Base-by-base conservation (phyloP, 2,329 filamentous ascomycete species). In the Ceratocystis harringtonii region DNA sequence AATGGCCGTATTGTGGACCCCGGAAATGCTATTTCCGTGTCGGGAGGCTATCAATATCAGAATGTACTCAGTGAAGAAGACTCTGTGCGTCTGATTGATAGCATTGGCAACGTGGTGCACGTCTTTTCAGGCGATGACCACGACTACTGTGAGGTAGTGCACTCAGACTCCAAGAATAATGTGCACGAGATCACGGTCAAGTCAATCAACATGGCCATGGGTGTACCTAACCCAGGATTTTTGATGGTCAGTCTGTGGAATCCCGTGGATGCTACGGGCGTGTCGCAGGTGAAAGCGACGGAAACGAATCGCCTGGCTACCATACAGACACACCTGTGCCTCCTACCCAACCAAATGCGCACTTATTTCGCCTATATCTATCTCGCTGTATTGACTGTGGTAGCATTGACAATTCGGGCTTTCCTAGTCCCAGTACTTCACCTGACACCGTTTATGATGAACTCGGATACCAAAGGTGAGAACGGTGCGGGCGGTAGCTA, bases 121-220 rank as follows among this genome's bases (percentile, higher is more conserved):
- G 88, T 92, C 55, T 99, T 97, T 72, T 96, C 91, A 0, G 94
- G 94, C 10, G 94, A 99, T 71, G 94, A 99, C 72, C 94, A 99
- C 76, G 94, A 99, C 76, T 96, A 97, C 76, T 99, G 94, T 76
- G 92, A 96, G 71, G 77, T 97, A 5, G 80, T 86, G 0, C 94
- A 99, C 74, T 84, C 85, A 2, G 80, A 83, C 19, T 84, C 86
- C 67, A 85, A 85, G 68, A 81, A 80, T 43, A 82, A 80, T 30
- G 83, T 87, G 41, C 80, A 79, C 61, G 94, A 99, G 74, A 95
- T 96, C 69, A 99, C 94, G 0, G 91, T 97, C 70, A 99, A 99
- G 77, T 92, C 88, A 72, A 84, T 95, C 70, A 95, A 87, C 71
- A 96, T 92, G 90, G 91, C 90, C 19, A 97, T 97, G 94, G 92